phyloP scores from a whole-genome alignment of 768 basidiomycete genomes.

The Termitomyces heimii region DNA sequence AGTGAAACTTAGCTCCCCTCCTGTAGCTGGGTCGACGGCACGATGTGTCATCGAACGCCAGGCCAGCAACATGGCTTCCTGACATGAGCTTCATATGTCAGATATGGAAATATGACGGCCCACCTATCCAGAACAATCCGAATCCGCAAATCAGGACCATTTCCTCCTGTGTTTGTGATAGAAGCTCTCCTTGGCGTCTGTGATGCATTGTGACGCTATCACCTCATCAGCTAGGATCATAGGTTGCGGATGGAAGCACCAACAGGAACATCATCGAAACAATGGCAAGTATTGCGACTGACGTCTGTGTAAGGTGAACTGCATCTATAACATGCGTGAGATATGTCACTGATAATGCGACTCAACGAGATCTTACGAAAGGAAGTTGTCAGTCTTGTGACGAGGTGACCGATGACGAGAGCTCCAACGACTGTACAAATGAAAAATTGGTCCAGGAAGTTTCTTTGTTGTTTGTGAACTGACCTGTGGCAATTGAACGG shows the following conservation, averaged over 20 bases:
- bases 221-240: background rate
- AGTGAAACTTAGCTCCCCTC: constrained; percentile 13
- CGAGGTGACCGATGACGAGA: constrained; percentile 41
- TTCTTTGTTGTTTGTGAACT: background rate
- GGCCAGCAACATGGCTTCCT: constrained; percentile 33
- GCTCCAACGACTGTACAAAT: constrained; percentile 36
- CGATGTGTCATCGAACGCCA: constrained; percentile 36
- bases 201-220: constrained; percentile 66
- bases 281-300: constrained; percentile 64
- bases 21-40: constrained; percentile 17
- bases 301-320: constrained; percentile 66
- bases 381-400: constrained; percentile 44
- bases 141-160: constrained; percentile 65
- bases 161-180: constrained; percentile 72
- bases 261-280: constrained; percentile 62
- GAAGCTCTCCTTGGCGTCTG: constrained; percentile 47
- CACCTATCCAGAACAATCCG: constrained; percentile 75
- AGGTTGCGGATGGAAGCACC: constrained; percentile 19
- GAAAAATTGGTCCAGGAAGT: background rate
- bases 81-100: background rate
- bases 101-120: constrained; percentile 15
- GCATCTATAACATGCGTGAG: constrained; percentile 34
- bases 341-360: background rate
- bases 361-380: constrained; percentile 27
- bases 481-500: constrained; percentile 38